A percentile compares a stretch with the other conserved stretches of the same genome.
These are phyloP conservation scores for Mycotypha africana DNA, from an alignment of 371 early-diverging fungal species.

Conservation along the genomic window DNA sequence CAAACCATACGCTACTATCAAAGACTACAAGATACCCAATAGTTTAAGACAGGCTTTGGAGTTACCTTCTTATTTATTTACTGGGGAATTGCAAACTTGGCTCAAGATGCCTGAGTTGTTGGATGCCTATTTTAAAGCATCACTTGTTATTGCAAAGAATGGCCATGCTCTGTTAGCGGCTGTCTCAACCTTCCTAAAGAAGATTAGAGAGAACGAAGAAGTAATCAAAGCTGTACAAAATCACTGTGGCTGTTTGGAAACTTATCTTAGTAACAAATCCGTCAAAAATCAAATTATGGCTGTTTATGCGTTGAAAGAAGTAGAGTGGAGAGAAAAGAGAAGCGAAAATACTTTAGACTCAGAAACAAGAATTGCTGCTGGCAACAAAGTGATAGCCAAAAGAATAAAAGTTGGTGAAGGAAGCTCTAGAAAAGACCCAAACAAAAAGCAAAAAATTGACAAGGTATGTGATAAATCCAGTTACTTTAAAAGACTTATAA, in stretches of 20 bases:
- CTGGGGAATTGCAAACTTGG: slow-evolving; percentile 4
- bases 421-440: no score
- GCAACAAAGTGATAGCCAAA: slow-evolving; percentile 5
- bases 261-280: slow-evolving; percentile 8
- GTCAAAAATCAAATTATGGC: slow-evolving; percentile 4
- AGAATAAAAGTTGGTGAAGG: slow-evolving; percentile 6
- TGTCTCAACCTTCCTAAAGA: slow-evolving; percentile 3
- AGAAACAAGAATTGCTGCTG: slow-evolving; percentile 8
- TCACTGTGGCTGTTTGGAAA: slow-evolving; percentile 7
- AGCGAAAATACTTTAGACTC: slow-evolving; percentile 8
- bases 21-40: slow-evolving; percentile 3
- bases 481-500: no score
- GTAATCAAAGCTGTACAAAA: slow-evolving; percentile 3
- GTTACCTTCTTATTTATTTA: slow-evolving; percentile 6
- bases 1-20: slow-evolving; percentile 2
- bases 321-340: slow-evolving; percentile 8
- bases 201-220: slow-evolving; percentile 2
- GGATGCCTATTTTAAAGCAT: slow-evolving; percentile 3
- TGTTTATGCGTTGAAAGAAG: slow-evolving; percentile 8
- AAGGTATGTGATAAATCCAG: slow-evolving; percentile 1
- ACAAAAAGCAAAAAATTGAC: slow-evolving; percentile 1
- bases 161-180: slow-evolving; percentile 4
- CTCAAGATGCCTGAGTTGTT: slow-evolving; percentile 5
- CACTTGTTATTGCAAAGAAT: slow-evolving; percentile 6
- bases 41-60: slow-evolving; percentile 6